Base-by-base conservation (phyloP, 1,284 basidiomycete species). In the Neonothopanus nambi region DNA sequence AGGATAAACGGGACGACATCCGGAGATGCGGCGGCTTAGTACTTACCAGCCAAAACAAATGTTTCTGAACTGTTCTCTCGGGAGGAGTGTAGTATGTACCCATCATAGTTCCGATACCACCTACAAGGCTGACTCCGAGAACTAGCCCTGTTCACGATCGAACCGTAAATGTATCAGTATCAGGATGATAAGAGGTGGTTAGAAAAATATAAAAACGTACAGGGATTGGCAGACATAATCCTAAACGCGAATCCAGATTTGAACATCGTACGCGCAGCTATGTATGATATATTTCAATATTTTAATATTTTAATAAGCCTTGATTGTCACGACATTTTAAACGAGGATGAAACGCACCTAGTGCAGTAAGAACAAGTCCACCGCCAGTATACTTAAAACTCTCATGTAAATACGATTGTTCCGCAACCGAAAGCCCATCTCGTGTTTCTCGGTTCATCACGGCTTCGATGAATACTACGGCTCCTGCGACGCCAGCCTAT, bases 211-310 rank as follows among this genome's bases (percentile, higher is more conserved):
- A 6, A 35, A 44, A 13, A 72, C 81, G 55, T 57, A 85, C 89
- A 95, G 48, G 93, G 93, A 70, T 94, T 95, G 9, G 87, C 81
- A 3, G 86, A 73, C 93, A 95, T 95, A 49, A 96, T 74, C 43
- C 89, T 80, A 70, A 83, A 83, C 8, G 89, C 85, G 52, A 84
- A 67, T 0, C 93, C 93, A 44, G 82, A 85, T 57, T 72, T 80
- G 73, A 94, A 93, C 67, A 95, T 77, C 39, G 81, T 74, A 23
- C 91, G 82, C 1, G 93, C 93, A n/a, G 82, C 84, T 53, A n/a
- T 2, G n/a, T n/a, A n/a, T n/a, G n/a, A n/a, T n/a, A n/a, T n/a
- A n/a, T n/a, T n/a, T n/a, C n/a, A n/a, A n/a, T n/a, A n/a, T n/a
- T n/a, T n/a, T n/a, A n/a, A n/a, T 33, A 33, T 13, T 33, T 8